These are phyloP conservation scores for Serendipita sp. DNA, from an alignment of 768 basidiomycete genomes.

Conservation along the genomic window DNA sequence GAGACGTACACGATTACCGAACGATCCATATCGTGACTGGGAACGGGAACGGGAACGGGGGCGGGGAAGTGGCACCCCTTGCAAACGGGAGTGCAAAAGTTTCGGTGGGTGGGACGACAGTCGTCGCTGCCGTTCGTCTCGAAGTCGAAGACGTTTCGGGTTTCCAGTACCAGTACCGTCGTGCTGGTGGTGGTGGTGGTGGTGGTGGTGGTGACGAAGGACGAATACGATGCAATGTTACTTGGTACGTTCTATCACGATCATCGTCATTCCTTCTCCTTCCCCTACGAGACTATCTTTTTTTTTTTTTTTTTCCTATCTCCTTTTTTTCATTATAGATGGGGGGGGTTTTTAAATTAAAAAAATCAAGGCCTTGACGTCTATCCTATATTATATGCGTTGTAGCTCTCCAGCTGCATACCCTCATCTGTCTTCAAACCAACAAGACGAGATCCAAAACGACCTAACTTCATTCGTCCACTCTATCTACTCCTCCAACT, in stretches of 20 bases:
- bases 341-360: background rate
- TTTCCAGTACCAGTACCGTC: no score
- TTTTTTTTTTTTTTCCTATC: no score
- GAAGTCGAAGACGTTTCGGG: slow-evolving; percentile 51
- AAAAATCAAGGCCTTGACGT: slow-evolving; percentile 3
- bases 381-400: slow-evolving; percentile 10
- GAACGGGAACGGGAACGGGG: slow-evolving; percentile 23
- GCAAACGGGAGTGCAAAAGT: slow-evolving; percentile 75
- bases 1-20: slow-evolving; percentile 49
- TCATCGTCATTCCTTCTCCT: background rate
- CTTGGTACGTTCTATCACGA: slow-evolving; percentile 40
- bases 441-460: slow-evolving; percentile 61
- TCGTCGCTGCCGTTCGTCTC: slow-evolving; percentile 62
- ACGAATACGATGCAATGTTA: slow-evolving; percentile 48
- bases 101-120: slow-evolving; percentile 66
- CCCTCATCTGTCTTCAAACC: slow-evolving; percentile 42
- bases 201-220: slow-evolving; percentile 31
- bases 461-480: slow-evolving; percentile 52
- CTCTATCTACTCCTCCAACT: slow-evolving; percentile 41
- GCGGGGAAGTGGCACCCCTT: slow-evolving; percentile 27
- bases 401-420: slow-evolving; percentile 68
- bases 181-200: no score
- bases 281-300: no score
- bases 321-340: no score
- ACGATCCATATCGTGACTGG: slow-evolving; percentile 60